Base-by-base conservation (phyloP, 1,284 basidiomycete species). In the Mycena sp. region DNA sequence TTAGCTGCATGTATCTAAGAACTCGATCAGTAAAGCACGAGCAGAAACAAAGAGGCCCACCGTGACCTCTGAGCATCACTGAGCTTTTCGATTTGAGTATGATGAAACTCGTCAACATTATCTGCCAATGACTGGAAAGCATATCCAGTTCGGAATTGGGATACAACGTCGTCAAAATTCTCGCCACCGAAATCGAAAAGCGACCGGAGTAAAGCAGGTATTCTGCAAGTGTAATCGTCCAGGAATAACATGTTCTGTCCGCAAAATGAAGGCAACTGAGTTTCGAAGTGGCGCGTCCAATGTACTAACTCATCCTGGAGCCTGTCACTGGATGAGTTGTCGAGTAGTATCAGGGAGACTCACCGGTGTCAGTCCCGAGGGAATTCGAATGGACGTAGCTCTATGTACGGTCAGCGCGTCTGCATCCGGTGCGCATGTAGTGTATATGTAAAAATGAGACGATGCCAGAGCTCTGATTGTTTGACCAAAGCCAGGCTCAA, bases 201-300 rank as follows among this genome's bases (percentile, higher is more conserved):
- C 12, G 17, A 45, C 29, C 9, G 40, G 1, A 61, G 62, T 16
- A 63, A 29, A 21, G 32, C 23, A 14, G 61, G 65, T 2, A 55
- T 29, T 3, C 40, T 30, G 10, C 58, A 54, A 14, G 37, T 45
- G 6, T 21, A 9, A 25, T 54, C 43, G 19, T 64, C 40, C 21
- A 67, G 10, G 35, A 48, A 67, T 6, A 2, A 2, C 14, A 19
- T 19, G 25, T 61, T 19, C 19, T 30, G 26, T 17, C 17, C 55
- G 1, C 52, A 16, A 19, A 25, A 45, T 25, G 29, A 44, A n/a
- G 61, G 58, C 12, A 67, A 17, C 25, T 54, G 37, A 21, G 23
- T 49, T 51, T 61, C n/a, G 25, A 50, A 64, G 43, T 64, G 65
- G 4, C 4, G 40, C 6, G 46, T 21, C 65, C 65, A 67, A 28